phyloP scores from a whole-genome alignment of 2,329 filamentous ascomycete species.

The Sclerotiophoma versabilis region DNA sequence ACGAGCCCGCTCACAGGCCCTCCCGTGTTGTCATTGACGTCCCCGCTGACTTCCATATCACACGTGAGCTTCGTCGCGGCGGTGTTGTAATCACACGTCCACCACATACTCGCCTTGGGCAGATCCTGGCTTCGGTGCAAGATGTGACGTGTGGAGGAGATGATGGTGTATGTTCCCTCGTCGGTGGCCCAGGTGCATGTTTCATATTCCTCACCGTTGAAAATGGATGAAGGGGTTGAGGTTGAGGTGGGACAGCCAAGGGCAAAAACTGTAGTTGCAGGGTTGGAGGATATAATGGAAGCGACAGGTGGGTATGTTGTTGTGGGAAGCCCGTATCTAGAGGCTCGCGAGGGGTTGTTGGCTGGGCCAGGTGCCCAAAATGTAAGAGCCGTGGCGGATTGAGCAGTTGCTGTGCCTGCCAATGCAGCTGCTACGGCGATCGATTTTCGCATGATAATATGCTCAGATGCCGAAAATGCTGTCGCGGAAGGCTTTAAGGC shows the following conservation, averaged over 20 bases:
- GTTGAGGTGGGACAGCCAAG: slow-evolving; percentile 6
- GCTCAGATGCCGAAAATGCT: too few species aligned
- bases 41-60: neutral
- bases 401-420: slow-evolving; percentile 1
- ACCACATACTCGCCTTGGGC: slow-evolving; percentile 1
- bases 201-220: neutral
- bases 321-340: neutral
- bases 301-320: slow-evolving; percentile 5
- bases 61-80: slow-evolving; percentile 1
- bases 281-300: slow-evolving; percentile 10
- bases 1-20: neutral
- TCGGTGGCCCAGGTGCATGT: slow-evolving; percentile 2
- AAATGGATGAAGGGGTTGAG: neutral
- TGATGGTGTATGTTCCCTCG: slow-evolving; percentile 1
- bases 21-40: slow-evolving; percentile 6
- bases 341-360: neutral
- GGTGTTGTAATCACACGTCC: slow-evolving; percentile 2
- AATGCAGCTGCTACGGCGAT: neutral
- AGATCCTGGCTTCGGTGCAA: neutral
- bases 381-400: slow-evolving; percentile 1
- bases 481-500: too few species aligned
- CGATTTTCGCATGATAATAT: neutral
- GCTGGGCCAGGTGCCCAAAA: slow-evolving; percentile 3
- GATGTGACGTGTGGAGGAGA: neutral
- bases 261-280: slow-evolving; percentile 8